Evolutionary conservation across 106 monocot genomes (phyloP).

Genomic region (Apostasia ramifera): DNA sequence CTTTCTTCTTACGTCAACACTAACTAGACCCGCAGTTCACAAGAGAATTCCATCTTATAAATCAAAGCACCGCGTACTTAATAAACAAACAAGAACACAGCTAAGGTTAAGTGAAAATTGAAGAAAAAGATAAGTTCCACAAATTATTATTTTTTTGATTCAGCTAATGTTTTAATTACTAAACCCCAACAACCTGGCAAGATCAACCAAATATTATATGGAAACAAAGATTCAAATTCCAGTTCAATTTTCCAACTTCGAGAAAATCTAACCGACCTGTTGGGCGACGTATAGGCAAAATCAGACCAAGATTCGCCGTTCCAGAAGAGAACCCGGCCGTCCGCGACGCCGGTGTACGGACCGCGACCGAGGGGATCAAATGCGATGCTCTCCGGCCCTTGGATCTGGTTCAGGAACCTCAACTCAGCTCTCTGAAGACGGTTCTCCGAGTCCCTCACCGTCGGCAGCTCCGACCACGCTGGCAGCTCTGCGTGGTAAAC

Average conservation of each 20-base stretch:
- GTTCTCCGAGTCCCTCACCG: constrained; percentile 22
- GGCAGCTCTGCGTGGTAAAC: constrained; percentile 32
- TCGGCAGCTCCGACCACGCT: constrained; percentile 22
- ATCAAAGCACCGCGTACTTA: too few relatives aligned
- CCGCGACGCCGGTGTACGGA: constrained; percentile 65
- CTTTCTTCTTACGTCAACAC: too few relatives aligned
- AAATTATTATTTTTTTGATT: too few relatives aligned
- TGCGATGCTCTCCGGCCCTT: constrained; percentile 64
- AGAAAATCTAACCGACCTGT: constrained; percentile 20
- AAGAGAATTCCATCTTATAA: too few relatives aligned
- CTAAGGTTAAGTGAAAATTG: too few relatives aligned
- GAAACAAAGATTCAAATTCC: neutral
- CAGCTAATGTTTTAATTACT: too few relatives aligned
- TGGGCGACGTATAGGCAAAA: constrained; percentile 57
- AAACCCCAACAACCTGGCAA: too few relatives aligned
- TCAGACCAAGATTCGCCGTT: constrained; percentile 34
- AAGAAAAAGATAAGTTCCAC: too few relatives aligned
- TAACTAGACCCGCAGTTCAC: too few relatives aligned
- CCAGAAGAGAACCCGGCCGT: constrained; percentile 57
- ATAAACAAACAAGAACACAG: too few relatives aligned
- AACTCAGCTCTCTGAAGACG: constrained; percentile 44
- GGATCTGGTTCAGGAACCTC: constrained; percentile 35
- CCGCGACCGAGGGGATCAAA: constrained; percentile 51
- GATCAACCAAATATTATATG: too few relatives aligned
- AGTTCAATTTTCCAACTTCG: neutral